Base-by-base conservation (phyloP, 2,329 filamentous ascomycete species). In the Fusarium udum region DNA sequence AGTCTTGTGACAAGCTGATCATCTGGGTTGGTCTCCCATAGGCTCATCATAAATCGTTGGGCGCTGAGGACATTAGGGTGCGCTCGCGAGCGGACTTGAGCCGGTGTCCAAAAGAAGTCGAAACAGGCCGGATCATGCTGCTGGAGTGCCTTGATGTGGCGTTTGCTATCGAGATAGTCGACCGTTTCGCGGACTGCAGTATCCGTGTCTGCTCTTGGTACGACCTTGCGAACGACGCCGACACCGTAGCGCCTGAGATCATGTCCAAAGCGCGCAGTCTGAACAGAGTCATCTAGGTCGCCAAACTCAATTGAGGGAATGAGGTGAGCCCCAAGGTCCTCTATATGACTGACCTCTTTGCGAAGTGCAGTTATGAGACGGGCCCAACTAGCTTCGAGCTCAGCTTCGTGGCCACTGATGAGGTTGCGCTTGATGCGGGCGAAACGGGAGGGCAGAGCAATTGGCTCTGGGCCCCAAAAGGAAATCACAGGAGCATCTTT, bases 81-180 rank as follows among this genome's bases (percentile, higher is more conserved):
- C 1, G 90, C 88, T 31, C 92, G 88, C n/a, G 91, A 90, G 75
- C 88, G 87, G 61, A 92, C 87, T 81, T 93, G 92, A 3, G 91
- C 88, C 0, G 91, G 91, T 10, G 91, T 91, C 92, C 91, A 93
- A 82, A 92, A 93, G 76, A 93, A 88, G 80, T 93, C 91, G 81
- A 91, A 93, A 58, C 92, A 92, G 4, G 91, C 89, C 10, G 91
- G 91, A 45, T 91, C 89, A 74, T 81, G 79, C 31, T 75, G 73
- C 31, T 75, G 73, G 16, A 78, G 72, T 10, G 77, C 69, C 40
- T 78, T 80, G 52, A 79, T 73, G 55, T 77, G 73, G 31, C 75
- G 75, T 55, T 78, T 78, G 61, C 71, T 73, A 26, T 80, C 77
- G 48, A 82, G 76, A 78, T 93, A 93, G 46, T 86, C 84, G 72